phyloP scores from a whole-genome alignment of 2,329 filamentous ascomycete species.

The Emmonsia crescens region DNA sequence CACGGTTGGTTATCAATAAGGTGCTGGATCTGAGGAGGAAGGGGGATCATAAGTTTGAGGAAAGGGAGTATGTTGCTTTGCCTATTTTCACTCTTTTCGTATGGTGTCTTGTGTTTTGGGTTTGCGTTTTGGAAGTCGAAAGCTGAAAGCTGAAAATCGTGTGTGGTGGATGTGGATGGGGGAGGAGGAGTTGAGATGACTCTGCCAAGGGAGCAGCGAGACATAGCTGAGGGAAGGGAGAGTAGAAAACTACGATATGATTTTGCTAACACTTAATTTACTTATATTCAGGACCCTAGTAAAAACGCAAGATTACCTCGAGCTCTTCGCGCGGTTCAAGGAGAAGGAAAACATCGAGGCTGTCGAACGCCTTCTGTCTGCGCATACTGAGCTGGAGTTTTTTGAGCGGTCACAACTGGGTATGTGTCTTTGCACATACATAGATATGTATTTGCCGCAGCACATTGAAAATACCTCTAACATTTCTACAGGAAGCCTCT shows the following conservation, averaged over 20 bases:
- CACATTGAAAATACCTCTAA: neutral
- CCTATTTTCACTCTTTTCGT: neutral
- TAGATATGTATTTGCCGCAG: neutral
- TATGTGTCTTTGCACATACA: conserved; percentile 28
- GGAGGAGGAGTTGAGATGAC: neutral
- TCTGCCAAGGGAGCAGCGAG: no score
- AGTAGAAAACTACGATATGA: neutral
- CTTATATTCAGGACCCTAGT: conserved; percentile 49
- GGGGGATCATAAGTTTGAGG: conserved; percentile 70
- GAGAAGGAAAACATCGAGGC: conserved; percentile 88
- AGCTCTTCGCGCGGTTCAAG: conserved; percentile 92
- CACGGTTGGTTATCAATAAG: conserved; percentile 81
- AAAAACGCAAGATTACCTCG: conserved; percentile 85
- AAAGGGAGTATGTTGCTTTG: conserved; percentile 57
- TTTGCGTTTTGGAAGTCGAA: neutral
- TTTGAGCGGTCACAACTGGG: conserved; percentile 92
- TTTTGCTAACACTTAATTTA: neutral
- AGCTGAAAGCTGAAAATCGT: neutral
- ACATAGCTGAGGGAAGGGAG: neutral
- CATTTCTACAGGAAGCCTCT: conserved; percentile 59
- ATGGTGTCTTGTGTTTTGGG: conserved; percentile 1
- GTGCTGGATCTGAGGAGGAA: conserved; percentile 70
- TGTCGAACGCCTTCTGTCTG: conserved; percentile 76
- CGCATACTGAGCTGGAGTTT: conserved; percentile 65
- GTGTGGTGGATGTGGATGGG: no score